Conservation (phyloP, 2,329 filamentous ascomycete species). For the Plectosphaerella cucumerina region DNA sequence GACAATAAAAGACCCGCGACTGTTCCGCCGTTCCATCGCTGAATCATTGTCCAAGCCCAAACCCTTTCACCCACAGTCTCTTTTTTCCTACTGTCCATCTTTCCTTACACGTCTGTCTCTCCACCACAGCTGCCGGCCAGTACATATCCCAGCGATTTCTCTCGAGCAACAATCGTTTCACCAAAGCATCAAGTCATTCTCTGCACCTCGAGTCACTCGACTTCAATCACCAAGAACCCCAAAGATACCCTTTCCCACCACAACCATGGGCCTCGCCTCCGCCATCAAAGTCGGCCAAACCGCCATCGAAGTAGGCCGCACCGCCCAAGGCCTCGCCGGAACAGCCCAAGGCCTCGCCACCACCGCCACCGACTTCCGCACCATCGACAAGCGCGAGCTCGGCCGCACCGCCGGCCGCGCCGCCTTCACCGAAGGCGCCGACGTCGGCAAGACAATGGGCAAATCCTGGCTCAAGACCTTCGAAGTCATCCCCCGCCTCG, state of each 20-base stretch:
- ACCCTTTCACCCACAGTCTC: too few species aligned
- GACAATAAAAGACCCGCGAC: too few species aligned
- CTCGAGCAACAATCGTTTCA: too few species aligned
- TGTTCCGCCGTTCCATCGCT: too few species aligned
- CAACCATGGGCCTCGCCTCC: conserved; percentile 21
- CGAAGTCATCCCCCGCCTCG: conserved; percentile 41
- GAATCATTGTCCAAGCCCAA: too few species aligned
- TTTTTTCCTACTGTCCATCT: too few species aligned
- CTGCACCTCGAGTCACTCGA: too few species aligned
- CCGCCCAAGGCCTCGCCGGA: conserved; percentile 18
- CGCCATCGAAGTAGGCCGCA: conserved; percentile 25
- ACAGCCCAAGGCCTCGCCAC: conserved; percentile 7
- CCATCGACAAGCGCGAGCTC: conserved; percentile 26
- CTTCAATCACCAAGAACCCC: too few species aligned
- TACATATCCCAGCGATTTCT: too few species aligned
- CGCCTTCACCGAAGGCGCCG: conserved; percentile 28
- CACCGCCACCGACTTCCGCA: conserved; percentile 21
- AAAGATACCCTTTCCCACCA: not conserved
- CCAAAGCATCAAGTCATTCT: too few species aligned
- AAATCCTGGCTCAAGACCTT: conserved; percentile 41
- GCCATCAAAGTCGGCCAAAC: conserved; percentile 28
- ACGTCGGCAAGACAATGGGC: conserved; percentile 35
- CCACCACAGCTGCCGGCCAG: conserved; percentile 8
- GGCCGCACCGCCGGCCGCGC: conserved; percentile 25
- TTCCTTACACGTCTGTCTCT: too few species aligned